Conservation (phyloP, 805 yeast species). For the Teunomyces stri region DNA sequence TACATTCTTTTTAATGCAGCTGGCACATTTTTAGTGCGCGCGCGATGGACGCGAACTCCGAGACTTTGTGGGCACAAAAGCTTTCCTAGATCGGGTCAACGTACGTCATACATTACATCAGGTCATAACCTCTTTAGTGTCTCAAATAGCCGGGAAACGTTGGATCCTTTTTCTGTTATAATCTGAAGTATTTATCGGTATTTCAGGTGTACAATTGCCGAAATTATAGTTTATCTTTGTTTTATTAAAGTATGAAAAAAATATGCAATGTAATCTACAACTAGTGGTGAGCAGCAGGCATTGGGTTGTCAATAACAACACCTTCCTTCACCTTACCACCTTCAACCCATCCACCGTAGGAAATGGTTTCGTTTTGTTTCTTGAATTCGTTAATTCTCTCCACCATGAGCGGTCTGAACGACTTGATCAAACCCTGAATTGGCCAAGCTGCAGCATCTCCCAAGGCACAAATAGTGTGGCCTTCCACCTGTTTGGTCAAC, state of each 20-base stretch:
- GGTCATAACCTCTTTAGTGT: neutral
- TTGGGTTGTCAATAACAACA: conserved; percentile 57
- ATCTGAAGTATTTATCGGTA: neutral
- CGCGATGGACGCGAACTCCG: neutral
- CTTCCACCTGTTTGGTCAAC: conserved; percentile 83
- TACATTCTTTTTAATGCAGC: too few relatives aligned
- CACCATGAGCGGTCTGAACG: conserved; percentile 79
- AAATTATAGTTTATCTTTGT: neutral
- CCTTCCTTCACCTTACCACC: conserved; percentile 62
- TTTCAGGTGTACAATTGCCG: neutral
- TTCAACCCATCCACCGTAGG: conserved; percentile 78
- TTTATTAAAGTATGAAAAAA: conserved; percentile 4
- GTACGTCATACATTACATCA: neutral
- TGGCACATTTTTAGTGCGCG: neutral
- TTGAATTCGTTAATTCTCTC: conserved; percentile 69
- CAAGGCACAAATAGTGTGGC: conserved; percentile 88
- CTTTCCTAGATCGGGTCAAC: neutral
- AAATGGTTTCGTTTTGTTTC: conserved; percentile 45
- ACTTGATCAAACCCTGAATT: conserved; percentile 80
- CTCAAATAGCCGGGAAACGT: too few relatives aligned
- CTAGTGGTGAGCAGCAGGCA: conserved; percentile 43
- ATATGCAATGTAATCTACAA: conserved; percentile 10
- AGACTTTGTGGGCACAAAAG: neutral
- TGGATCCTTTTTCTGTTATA: neutral
- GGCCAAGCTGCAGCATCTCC: conserved; percentile 97